Percentiles rank a stretch among this genome's conserved stretches.
Evolutionary conservation across 2,329 filamentous ascomycete species (phyloP).

Genomic region (Fusarium keratoplasticum): DNA sequence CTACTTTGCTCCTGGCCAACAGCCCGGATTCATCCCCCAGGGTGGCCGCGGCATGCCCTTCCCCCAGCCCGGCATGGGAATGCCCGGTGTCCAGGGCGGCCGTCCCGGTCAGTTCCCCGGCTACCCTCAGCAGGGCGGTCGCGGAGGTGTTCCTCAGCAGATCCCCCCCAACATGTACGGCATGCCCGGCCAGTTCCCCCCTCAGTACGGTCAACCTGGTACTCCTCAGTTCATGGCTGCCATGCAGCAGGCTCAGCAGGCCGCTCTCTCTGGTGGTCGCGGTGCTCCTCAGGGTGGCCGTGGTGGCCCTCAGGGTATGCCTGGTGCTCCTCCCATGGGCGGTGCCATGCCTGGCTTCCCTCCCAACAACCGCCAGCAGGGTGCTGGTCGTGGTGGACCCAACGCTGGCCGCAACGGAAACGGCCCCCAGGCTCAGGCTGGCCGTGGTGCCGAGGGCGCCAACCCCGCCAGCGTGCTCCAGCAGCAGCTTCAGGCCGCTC

Average conservation of each 20-base stretch:
- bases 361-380: slow-evolving; percentile 66
- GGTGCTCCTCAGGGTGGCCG: slow-evolving; percentile 75
- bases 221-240: slow-evolving; percentile 84
- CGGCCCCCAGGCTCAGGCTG: slow-evolving; percentile 48
- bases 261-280: slow-evolving; percentile 69
- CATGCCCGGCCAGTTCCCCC: slow-evolving; percentile 83
- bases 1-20: slow-evolving; percentile 89
- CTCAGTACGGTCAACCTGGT: slow-evolving; percentile 82
- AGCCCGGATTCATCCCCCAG: slow-evolving; percentile 76
- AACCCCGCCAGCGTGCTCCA: slow-evolving; percentile 59
- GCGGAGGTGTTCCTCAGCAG: slow-evolving; percentile 87
- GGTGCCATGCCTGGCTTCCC: slow-evolving; percentile 68
- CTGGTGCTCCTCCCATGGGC: slow-evolving; percentile 75
- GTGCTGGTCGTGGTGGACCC: slow-evolving; percentile 60
- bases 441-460: slow-evolving; percentile 55
- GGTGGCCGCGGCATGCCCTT: slow-evolving; percentile 75
- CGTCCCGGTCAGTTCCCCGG: slow-evolving; percentile 89
- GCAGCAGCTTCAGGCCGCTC: slow-evolving; percentile 66
- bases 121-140: slow-evolving; percentile 88
- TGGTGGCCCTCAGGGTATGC: slow-evolving; percentile 70
- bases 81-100: slow-evolving; percentile 80
- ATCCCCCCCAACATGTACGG: slow-evolving; percentile 89
- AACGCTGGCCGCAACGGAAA: slow-evolving; percentile 58
- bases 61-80: slow-evolving; percentile 71
- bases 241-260: slow-evolving; percentile 81